Conservation (phyloP, 441 rosid genomes). For the Dalechampia spathulata region DNA sequence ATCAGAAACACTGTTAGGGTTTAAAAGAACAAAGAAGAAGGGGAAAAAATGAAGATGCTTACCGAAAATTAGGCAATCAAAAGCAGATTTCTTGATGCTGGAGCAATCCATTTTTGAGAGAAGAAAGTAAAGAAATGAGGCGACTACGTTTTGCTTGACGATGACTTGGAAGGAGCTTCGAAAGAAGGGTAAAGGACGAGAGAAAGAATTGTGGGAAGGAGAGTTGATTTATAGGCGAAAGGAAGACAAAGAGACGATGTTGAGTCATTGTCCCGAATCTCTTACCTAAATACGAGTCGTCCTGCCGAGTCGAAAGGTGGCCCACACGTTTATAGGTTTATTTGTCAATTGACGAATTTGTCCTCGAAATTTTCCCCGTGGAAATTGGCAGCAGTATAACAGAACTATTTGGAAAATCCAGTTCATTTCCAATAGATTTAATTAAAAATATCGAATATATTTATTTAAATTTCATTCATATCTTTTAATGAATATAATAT, state of each 20-base stretch:
- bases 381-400: no score
- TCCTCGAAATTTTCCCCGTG: no score
- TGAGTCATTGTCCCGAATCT: conserved; percentile 38
- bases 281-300: not conserved
- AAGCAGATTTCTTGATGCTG: conserved; percentile 28
- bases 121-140: conserved; percentile 1
- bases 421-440: no score
- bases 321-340: no score
- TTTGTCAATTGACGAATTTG: no score
- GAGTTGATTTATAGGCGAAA: not conserved
- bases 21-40: not conserved
- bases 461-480: no score
- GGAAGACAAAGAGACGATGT: conserved; percentile 13
- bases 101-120: conserved; percentile 45
- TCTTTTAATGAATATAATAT: no score
- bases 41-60: not conserved
- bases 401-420: no score
- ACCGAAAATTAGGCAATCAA: conserved; percentile 66
- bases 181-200: not conserved
- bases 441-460: no score
- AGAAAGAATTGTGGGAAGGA: conserved; percentile 18
- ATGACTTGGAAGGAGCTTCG: not conserved
- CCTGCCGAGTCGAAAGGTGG: conserved; percentile 8
- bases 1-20: not conserved
- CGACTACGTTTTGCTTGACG: not conserved